Evolutionary conservation across 2,329 filamentous ascomycete species (phyloP).

Genomic region (Colletotrichum sp.): DNA sequence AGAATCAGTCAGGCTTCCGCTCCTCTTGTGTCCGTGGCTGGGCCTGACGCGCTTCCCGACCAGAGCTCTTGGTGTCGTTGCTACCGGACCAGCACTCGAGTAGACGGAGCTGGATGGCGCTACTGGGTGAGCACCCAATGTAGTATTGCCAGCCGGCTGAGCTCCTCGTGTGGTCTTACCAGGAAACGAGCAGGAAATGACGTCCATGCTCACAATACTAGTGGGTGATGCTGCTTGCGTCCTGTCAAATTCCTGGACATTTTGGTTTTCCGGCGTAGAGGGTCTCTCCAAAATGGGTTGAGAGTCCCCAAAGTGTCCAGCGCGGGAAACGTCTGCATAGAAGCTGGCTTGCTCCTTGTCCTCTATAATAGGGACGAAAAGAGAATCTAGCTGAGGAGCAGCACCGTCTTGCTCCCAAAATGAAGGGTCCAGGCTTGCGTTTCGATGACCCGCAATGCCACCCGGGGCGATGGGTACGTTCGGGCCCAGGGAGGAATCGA

Average conservation of each 20-base stretch:
- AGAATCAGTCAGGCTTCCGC: conserved; percentile 87
- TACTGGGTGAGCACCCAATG: conserved; percentile 61
- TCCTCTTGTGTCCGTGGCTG: conserved; percentile 74
- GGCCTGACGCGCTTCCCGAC: conserved; percentile 65
- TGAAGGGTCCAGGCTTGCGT: conserved; percentile 58
- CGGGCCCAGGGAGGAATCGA: conserved; percentile 63
- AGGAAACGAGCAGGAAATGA: conserved; percentile 69
- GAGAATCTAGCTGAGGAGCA: conserved; percentile 49
- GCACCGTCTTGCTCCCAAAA: conserved; percentile 55
- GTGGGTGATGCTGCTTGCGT: conserved; percentile 54
- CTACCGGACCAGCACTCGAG: conserved; percentile 54
- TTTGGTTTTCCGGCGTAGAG: conserved; percentile 48
- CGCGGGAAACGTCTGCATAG: conserved; percentile 50
- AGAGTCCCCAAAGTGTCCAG: conserved; percentile 52
- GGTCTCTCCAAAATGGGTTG: conserved; percentile 50
- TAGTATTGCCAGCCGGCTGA: conserved; percentile 40
- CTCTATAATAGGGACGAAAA: conserved; percentile 34
- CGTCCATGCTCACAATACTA: conserved; percentile 65
- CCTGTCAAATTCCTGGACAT: conserved; percentile 32
- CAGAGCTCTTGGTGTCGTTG: conserved; percentile 62
- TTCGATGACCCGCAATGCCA: conserved; percentile 68
- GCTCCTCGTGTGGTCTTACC: conserved; percentile 49
- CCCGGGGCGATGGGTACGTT: conserved; percentile 77
- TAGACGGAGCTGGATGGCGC: conserved; percentile 52
- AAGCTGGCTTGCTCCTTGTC: conserved; percentile 42